Percentiles rank a stretch among this genome's conserved stretches.
Conservation (phyloP, 495 filamentous ascomycete genomes). For the Penicillium parvum region DNA sequence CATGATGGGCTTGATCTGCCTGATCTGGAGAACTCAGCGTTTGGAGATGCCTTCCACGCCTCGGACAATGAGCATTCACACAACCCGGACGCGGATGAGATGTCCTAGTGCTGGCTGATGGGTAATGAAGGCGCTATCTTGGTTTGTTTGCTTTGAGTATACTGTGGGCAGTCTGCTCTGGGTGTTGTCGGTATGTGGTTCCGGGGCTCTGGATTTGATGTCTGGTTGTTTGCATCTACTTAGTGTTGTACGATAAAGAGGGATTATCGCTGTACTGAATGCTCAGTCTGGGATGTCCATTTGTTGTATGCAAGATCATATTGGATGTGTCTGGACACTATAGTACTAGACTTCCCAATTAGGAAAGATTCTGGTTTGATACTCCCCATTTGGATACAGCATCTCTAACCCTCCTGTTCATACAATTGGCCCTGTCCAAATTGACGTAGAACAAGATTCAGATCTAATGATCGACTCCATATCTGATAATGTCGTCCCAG, state of each 20-base stretch:
- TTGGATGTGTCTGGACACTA: too few species aligned
- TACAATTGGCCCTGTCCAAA: too few species aligned
- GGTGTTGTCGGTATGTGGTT: constrained; percentile 14
- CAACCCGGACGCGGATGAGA: constrained; percentile 42
- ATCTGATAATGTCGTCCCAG: not conserved
- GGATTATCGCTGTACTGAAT: too few species aligned
- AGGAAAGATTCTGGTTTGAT: not conserved
- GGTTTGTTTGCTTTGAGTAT: constrained; percentile 11
- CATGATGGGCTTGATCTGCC: constrained; percentile 47
- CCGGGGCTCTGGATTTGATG: constrained; percentile 8
- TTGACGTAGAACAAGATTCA: too few species aligned
- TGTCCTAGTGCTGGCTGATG: constrained; percentile 23
- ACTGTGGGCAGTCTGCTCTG: constrained; percentile 15
- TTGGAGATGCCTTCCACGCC: constrained; percentile 59
- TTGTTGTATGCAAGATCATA: too few species aligned
- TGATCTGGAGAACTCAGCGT: constrained; percentile 55
- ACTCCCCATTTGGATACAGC: not conserved
- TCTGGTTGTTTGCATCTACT: constrained; percentile 7
- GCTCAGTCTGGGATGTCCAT: too few species aligned
- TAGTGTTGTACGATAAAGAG: constrained; percentile 14
- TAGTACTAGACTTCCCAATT: not conserved
- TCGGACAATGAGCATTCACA: constrained; percentile 50
- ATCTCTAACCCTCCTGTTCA: not conserved
- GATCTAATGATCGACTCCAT: not conserved
- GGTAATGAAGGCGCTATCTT: constrained; percentile 13